These are phyloP conservation scores for Aspergillus phoenicis DNA, from an alignment of 2,329 filamentous ascomycete genomes.

Conservation along the genomic window DNA sequence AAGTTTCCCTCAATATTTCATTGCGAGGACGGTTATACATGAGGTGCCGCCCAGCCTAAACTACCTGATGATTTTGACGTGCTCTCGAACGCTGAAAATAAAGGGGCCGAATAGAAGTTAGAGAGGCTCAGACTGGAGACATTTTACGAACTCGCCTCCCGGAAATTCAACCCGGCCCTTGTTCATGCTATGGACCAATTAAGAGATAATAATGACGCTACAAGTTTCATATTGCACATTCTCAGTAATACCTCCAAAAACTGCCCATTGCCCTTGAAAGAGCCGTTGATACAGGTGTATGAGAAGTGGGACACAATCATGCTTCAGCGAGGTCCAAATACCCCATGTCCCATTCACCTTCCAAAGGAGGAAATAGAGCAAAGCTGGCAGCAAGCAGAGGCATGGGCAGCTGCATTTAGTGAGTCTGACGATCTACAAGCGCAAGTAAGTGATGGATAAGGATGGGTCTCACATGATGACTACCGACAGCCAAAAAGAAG, in stretches of 20 bases:
- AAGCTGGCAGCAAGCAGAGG: conserved; percentile 18
- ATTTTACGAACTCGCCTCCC: conserved; percentile 27
- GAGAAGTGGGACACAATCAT: conserved; percentile 27
- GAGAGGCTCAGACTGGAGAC: conserved; percentile 23
- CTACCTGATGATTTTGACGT: conserved; percentile 28
- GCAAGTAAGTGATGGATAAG: conserved; percentile 24
- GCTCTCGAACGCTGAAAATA: conserved; percentile 12
- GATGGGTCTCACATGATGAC: conserved; percentile 32
- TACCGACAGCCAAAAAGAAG: conserved; percentile 18
- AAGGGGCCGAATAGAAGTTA: conserved; percentile 16
- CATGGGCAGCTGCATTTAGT: conserved; percentile 24
- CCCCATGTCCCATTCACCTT: conserved; percentile 26
- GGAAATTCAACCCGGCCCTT: conserved; percentile 27
- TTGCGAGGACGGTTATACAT: conserved; percentile 27
- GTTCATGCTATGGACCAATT: conserved; percentile 26
- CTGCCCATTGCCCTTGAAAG: conserved; percentile 23
- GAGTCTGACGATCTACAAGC: conserved; percentile 24
- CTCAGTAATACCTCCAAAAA: conserved; percentile 20
- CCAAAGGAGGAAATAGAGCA: conserved; percentile 22
- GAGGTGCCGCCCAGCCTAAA: conserved; percentile 28
- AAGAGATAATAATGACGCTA: conserved; percentile 24
- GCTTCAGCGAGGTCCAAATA: conserved; percentile 8
- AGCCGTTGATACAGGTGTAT: conserved; percentile 30
- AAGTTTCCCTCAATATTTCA: conserved; percentile 28
- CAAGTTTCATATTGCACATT: conserved; percentile 26